Conservation (phyloP, 2,329 filamentous ascomycete genomes). For the Fusarium abutilonis region DNA sequence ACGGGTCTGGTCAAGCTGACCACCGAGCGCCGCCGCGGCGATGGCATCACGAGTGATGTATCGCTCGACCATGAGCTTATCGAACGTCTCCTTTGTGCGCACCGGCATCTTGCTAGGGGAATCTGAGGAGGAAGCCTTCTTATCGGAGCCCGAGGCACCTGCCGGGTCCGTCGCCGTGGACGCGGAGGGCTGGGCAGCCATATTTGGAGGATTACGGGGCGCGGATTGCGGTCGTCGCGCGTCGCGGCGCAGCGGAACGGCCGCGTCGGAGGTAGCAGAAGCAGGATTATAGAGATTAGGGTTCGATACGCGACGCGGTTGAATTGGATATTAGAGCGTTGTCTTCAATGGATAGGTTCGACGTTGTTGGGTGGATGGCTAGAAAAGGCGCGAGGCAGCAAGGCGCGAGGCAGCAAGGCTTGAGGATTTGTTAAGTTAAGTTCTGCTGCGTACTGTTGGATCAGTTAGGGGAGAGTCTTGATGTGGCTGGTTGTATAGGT, state of each 20-base stretch:
- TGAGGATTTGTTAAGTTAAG: conserved; percentile 30
- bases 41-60: conserved; percentile 65
- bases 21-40: conserved; percentile 62
- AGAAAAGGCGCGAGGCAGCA: conserved; percentile 33
- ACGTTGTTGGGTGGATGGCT: conserved; percentile 24
- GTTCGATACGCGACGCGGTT: conserved; percentile 33
- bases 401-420: conserved; percentile 34
- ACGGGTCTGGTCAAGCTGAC: conserved; percentile 63
- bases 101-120: conserved; percentile 50
- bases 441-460: conserved; percentile 33
- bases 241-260: conserved; percentile 50
- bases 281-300: conserved; percentile 16
- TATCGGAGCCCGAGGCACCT: conserved; percentile 47
- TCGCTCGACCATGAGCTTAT: conserved; percentile 63
- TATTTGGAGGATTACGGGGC: conserved; percentile 44
- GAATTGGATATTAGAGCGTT: conserved; percentile 12
- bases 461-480: background rate
- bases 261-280: conserved; percentile 49
- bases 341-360: conserved; percentile 23
- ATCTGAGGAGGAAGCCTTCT: conserved; percentile 40
- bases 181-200: conserved; percentile 58
- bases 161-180: conserved; percentile 48
- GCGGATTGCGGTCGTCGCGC: conserved; percentile 43
- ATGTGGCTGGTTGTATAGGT: conserved; percentile 9
- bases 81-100: conserved; percentile 66